These are phyloP conservation scores for Graphiopsis chlorocephala DNA, from an alignment of 2,329 filamentous ascomycete species.

Conservation along the genomic window DNA sequence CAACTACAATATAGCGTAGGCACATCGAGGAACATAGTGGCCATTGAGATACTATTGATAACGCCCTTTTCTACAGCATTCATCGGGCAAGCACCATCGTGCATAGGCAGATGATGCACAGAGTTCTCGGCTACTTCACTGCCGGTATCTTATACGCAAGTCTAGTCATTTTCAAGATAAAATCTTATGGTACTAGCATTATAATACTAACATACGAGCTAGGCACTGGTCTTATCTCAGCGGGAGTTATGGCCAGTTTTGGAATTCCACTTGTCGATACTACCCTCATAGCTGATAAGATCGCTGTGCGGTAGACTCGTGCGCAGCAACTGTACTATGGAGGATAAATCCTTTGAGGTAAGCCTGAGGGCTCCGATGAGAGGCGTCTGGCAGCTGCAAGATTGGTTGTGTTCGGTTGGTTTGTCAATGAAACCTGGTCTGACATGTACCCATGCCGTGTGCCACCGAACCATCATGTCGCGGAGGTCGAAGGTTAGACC, in stretches of 20 bases:
- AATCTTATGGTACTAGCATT: not conserved
- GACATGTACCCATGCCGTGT: not conserved
- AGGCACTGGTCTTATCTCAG: not conserved
- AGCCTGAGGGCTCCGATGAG: not conserved
- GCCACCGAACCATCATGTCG: not conserved
- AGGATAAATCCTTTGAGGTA: not conserved
- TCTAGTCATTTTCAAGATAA: not conserved
- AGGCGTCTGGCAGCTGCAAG: not conserved
- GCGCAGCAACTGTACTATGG: not conserved
- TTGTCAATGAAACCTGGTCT: not conserved
- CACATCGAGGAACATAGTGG: not conserved
- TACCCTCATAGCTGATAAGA: not conserved
- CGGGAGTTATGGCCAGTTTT: not conserved
- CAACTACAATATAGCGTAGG: not conserved
- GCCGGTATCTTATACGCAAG: not conserved
- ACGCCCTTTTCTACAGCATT: not conserved
- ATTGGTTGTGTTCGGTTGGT: not conserved
- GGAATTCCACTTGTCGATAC: not conserved
- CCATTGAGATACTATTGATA: not conserved
- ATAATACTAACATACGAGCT: not conserved
- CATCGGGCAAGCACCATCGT: not conserved
- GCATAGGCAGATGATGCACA: not conserved
- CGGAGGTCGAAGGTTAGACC: not conserved
- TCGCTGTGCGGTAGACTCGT: not conserved
- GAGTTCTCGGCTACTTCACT: not conserved